Percentiles rank a stretch among this genome's conserved stretches.
Conservation (phyloP, 768 basidiomycete genomes). For the Thelephora ganbajun region DNA sequence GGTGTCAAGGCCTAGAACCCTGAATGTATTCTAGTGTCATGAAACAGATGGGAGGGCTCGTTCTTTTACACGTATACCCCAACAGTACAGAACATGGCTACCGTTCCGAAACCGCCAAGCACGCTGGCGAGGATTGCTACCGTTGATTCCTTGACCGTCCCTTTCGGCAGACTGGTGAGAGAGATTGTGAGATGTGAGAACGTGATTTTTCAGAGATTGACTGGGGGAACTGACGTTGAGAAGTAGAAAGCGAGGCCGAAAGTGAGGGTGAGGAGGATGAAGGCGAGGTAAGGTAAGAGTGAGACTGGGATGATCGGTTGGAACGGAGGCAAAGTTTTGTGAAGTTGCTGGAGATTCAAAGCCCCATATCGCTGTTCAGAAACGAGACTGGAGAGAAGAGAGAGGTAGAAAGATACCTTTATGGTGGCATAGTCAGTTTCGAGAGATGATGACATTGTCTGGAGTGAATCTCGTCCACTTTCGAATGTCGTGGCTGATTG, state of each 20-base stretch:
- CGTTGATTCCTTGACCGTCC: conserved; percentile 47
- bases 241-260: conserved; percentile 87
- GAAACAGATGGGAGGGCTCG: conserved; percentile 1
- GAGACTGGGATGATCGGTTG: conserved; percentile 51
- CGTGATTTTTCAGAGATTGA: conserved; percentile 1
- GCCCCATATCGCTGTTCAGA: too few species aligned
- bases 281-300: conserved; percentile 62
- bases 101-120: conserved; percentile 79
- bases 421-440: conserved; percentile 46
- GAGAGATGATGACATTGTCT: conserved; percentile 9
- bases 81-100: conserved; percentile 75
- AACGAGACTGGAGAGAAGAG: conserved; percentile 1
- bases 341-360: conserved; percentile 34
- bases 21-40: not conserved
- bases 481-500: too few species aligned
- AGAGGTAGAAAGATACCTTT: conserved; percentile 27
- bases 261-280: conserved; percentile 56
- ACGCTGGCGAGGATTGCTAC: conserved; percentile 63
- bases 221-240: conserved; percentile 51
- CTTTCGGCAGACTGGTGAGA: conserved; percentile 59
- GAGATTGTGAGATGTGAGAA: conserved; percentile 4
- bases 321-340: conserved; percentile 58
- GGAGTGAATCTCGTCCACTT: conserved; percentile 1
- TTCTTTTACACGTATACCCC: conserved; percentile 63
- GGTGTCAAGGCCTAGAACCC: too few species aligned